Evolutionary conservation across 139 green algal genomes (phyloP).

Genomic region (Astrephomene gubernaculifera): DNA sequence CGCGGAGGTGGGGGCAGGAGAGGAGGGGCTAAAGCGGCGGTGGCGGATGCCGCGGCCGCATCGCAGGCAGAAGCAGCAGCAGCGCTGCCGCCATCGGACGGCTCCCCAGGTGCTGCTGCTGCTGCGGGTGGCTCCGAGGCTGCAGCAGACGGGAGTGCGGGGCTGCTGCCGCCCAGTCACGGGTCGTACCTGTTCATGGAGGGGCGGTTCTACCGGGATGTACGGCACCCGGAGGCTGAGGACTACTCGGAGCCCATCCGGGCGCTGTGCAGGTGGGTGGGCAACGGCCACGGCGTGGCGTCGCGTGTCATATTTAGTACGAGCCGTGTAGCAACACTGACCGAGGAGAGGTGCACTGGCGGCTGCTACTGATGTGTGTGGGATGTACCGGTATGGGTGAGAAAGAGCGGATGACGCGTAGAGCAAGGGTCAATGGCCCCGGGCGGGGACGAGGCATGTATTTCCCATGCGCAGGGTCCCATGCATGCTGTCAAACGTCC

Average conservation of each 20-base stretch:
- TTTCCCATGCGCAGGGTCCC: no score
- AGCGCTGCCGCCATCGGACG: neutral
- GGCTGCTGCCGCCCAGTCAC: slow-evolving; percentile 15
- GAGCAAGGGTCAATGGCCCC: no score
- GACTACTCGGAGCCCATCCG: slow-evolving; percentile 10
- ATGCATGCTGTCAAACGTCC: no score
- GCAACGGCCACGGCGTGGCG: no score
- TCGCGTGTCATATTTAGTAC: no score
- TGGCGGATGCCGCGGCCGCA: neutral
- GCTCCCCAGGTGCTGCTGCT: neutral
- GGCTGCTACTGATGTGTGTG: no score
- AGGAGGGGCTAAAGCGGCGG: neutral
- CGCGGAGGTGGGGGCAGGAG: neutral
- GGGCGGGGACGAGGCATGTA: no score
- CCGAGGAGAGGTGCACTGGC: no score
- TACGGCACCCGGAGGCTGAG: slow-evolving; percentile 12
- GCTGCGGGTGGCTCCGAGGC: neutral
- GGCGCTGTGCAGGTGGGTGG: slow-evolving; percentile 25
- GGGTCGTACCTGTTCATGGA: slow-evolving; percentile 31
- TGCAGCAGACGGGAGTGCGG: neutral
- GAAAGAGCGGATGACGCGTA: no score
- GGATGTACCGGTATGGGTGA: no score
- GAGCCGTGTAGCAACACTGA: no score
- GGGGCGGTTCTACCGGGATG: slow-evolving; percentile 22
- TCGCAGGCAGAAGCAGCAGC: neutral